Evolutionary conservation across 495 filamentous ascomycete species (phyloP).

Genomic region (Xylaria telfairii): DNA sequence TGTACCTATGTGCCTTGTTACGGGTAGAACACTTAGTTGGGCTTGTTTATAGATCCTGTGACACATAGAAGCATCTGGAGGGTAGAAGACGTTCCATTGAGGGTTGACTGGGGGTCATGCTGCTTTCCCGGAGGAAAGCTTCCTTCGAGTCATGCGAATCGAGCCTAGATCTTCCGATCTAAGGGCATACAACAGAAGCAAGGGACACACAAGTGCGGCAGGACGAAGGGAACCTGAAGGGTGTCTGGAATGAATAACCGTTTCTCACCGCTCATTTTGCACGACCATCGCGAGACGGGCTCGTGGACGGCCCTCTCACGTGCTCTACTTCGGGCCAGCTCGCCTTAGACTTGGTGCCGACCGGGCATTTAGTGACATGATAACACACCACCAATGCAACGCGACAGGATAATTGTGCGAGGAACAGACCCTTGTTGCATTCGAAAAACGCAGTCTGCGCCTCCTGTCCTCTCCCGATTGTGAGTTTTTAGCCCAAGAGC

Average conservation of each 20-base stretch:
- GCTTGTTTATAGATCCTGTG: neutral
- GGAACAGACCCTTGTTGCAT: neutral
- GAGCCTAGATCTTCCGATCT: neutral
- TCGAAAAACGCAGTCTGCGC: neutral
- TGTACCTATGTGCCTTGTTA: neutral
- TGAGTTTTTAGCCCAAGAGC: neutral
- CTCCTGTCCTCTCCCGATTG: neutral
- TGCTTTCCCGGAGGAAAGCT: neutral
- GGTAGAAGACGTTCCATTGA: neutral
- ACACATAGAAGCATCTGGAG: neutral
- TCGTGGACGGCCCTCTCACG: neutral
- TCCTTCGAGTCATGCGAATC: neutral
- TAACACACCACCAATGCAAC: neutral
- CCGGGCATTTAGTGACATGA: slow-evolving; percentile 7
- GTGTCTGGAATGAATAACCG: neutral
- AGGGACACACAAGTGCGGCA: neutral
- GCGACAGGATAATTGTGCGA: neutral
- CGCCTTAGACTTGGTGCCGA: neutral
- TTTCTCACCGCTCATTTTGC: slow-evolving; percentile 26
- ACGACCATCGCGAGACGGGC: slow-evolving; percentile 5
- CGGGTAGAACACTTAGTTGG: neutral
- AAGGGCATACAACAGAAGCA: neutral
- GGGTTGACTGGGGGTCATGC: neutral
- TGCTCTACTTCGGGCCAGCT: neutral
- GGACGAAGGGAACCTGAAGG: neutral